Evolutionary conservation across 139 green algal species (phyloP).

Genomic region (Coelastrella sp.): DNA sequence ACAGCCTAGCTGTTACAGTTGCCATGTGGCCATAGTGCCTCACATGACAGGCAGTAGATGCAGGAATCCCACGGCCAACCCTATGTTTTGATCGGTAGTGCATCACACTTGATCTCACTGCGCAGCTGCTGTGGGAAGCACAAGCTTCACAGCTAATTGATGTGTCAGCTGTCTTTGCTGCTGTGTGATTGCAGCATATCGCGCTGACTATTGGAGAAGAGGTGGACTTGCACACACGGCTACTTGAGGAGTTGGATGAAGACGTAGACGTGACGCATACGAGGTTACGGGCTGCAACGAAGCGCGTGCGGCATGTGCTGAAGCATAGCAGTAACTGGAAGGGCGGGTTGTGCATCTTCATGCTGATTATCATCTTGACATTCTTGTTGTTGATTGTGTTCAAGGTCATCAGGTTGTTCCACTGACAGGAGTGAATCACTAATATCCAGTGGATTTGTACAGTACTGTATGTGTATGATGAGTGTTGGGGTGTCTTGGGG

Average conservation of each 20-base stretch:
- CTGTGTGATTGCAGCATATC: conserved; percentile 76
- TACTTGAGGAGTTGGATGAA: conserved; percentile 91
- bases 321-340: conserved; percentile 64
- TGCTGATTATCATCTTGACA: conserved; percentile 76
- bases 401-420: conserved; percentile 63
- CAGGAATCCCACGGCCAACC: too few relatives aligned
- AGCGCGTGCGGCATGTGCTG: conserved; percentile 64
- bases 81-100: too few relatives aligned
- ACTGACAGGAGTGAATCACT: neutral
- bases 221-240: conserved; percentile 84
- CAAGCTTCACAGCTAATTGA: neutral
- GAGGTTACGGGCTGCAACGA: conserved; percentile 71
- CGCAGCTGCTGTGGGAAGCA: too few relatives aligned
- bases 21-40: too few relatives aligned
- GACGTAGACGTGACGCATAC: conserved; percentile 83
- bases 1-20: too few relatives aligned
- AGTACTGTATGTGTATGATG: too few relatives aligned
- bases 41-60: too few relatives aligned
- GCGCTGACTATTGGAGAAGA: conserved; percentile 93
- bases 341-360: conserved; percentile 69
- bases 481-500: too few relatives aligned
- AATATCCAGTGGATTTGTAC: neutral
- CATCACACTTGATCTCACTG: too few relatives aligned
- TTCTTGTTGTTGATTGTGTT: conserved; percentile 71
- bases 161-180: conserved; percentile 18